phyloP scores from a whole-genome alignment of 2,329 filamentous ascomycete species.

The Fusarium dlaminii region DNA sequence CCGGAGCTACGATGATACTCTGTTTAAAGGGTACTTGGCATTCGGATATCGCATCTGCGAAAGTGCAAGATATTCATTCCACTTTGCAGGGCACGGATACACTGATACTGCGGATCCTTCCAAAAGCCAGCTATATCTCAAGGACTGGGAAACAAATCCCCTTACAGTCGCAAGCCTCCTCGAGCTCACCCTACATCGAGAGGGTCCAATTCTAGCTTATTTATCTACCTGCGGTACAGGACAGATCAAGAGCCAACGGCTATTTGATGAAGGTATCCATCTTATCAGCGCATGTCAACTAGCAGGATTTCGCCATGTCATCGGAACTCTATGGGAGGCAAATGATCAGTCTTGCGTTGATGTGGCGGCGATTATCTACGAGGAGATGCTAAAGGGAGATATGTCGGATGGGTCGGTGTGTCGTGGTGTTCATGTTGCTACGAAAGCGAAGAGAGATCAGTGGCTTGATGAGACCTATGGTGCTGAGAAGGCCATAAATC shows the following conservation, averaged over 20 bases:
- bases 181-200: neutral
- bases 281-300: neutral
- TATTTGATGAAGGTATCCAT: neutral
- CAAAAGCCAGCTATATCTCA: neutral
- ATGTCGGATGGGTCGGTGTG: neutral
- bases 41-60: neutral
- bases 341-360: neutral
- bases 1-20: neutral
- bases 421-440: neutral
- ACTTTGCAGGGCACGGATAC: neutral
- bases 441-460: neutral
- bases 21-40: neutral
- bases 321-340: neutral
- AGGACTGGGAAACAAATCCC: neutral
- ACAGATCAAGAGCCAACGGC: neutral
- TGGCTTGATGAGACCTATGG: neutral
- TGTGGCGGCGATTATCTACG: neutral
- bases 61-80: neutral
- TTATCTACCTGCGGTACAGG: neutral
- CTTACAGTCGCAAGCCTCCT: neutral
- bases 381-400: neutral
- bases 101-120: neutral
- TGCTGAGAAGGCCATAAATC: too few species aligned
- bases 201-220: neutral
- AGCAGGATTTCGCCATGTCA: neutral